Base-by-base conservation (phyloP, 176 grass and related monocot species). In the Carex littledalei region DNA sequence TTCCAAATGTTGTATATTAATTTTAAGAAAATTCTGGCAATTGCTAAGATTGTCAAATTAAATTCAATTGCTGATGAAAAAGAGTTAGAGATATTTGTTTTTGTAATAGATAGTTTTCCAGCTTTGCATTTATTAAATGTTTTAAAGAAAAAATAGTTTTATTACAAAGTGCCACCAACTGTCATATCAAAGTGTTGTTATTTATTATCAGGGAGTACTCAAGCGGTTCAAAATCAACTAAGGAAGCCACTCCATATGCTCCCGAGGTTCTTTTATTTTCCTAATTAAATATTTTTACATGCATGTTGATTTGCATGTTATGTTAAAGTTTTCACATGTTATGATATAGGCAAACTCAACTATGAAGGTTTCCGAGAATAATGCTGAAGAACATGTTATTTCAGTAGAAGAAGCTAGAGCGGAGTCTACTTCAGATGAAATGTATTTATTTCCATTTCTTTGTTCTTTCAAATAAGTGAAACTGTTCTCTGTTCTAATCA, bases 191-290 rank as follows among this genome's bases (percentile, higher is more conserved):
- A 7, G 20, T 76, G 21, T 29, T 76, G 0, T 76, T 67, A 24
- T 65, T 67, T 22, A 83, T 83, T 83, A 50, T 83, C 63, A 83
- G 80, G 61, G 60, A 49, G 10, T 17, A 32, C 43, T 67, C 61
- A 9, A 67, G 80, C 20, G 6, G 11, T 64, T 64, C 60, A 67
- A 83, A 83, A 50, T 83, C 60, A 65, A n/a, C 80, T 52, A 49
- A 83, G 17, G 61, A 83, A 64, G 80, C 35, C 31, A 29, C n/a
- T 8, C 18, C 59, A 49, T 67, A 20, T 52, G 37, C 17, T 83
- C 45, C 80, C 67, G 63, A 83, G 80, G 80, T 83, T 83, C 8
- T 49, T 83, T 9, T 61, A 0, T 26, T 41, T 53, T 59, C 50
- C 29, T 61, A 9, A 41, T 34, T 39, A 6, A 5, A 39, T 39